Percentiles rank a stretch among this genome's conserved stretches.
Evolutionary conservation across 306 rosid genomes (phyloP).

Genomic region (Cucurbita pepo): DNA sequence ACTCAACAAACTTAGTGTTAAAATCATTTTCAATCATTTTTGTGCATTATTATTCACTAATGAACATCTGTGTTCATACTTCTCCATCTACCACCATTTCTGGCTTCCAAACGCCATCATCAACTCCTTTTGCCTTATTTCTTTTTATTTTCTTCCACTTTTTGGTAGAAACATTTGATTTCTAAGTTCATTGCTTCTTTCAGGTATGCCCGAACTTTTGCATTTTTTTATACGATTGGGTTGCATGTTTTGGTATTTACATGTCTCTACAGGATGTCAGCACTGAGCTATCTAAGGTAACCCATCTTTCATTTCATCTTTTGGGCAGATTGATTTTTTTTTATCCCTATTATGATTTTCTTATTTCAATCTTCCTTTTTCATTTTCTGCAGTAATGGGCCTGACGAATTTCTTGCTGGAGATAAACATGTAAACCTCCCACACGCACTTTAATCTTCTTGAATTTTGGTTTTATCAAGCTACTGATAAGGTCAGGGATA

Average conservation of each 20-base stretch:
- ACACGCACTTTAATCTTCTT: slow-evolving; percentile 25
- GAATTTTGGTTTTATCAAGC: not conserved
- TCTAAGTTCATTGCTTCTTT: not conserved
- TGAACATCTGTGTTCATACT: not conserved
- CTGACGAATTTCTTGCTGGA: slow-evolving; percentile 41
- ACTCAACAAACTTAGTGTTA: not conserved
- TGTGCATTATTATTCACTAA: not conserved
- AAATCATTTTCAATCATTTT: not conserved
- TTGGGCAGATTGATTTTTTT: not conserved
- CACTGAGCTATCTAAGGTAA: slow-evolving; percentile 83
- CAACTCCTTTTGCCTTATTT: not conserved
- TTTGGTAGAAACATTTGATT: not conserved
- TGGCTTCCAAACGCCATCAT: not conserved
- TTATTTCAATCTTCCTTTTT: too few species aligned
- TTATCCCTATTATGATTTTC: too few species aligned
- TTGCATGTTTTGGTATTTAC: slow-evolving; percentile 82
- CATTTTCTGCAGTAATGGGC: slow-evolving; percentile 38
- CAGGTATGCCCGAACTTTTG: slow-evolving; percentile 91
- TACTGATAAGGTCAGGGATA: not conserved
- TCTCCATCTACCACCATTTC: not conserved
- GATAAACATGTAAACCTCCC: slow-evolving; percentile 43
- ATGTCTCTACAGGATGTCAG: slow-evolving; percentile 93
- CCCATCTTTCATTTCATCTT: not conserved
- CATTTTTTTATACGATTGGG: slow-evolving; percentile 91
- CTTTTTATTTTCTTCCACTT: not conserved